phyloP scores from a whole-genome alignment of 208 protist species.

The Acanthamoeba healyi region DNA sequence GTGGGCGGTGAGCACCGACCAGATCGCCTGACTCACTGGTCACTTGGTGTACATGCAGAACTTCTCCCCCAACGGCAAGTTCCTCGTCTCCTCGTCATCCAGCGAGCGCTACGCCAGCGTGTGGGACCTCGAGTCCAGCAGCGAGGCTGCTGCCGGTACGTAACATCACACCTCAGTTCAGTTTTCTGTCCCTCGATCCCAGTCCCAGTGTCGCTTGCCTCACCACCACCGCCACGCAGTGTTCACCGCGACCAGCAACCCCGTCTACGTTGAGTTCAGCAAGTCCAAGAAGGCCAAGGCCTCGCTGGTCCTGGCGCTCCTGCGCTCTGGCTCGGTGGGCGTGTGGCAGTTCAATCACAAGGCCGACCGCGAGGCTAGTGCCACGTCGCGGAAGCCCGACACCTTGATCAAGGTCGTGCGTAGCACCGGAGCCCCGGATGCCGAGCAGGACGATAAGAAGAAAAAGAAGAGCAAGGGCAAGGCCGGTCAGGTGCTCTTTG shows the following conservation, averaged over 20 bases:
- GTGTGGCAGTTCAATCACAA: conserved; percentile 19
- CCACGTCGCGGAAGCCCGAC: neutral
- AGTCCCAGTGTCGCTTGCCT: too few species aligned
- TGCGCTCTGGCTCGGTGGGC: neutral
- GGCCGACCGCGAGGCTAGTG: neutral
- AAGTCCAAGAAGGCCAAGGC: neutral
- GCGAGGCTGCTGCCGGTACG: neutral
- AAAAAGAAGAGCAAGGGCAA: conserved; percentile 31
- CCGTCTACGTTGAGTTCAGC: neutral
- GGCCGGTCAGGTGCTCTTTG: neutral
- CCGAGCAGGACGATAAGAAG: neutral
- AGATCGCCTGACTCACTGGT: too few species aligned
- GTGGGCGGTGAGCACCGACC: too few species aligned
- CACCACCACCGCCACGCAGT: too few species aligned
- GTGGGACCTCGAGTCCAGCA: conserved; percentile 20
- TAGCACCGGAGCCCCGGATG: neutral
- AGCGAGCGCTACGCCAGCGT: conserved; percentile 38
- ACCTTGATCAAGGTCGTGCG: neutral
- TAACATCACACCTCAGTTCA: neutral
- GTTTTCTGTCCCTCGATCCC: too few species aligned
- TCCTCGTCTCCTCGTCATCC: neutral
- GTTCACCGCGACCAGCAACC: conserved; percentile 37
- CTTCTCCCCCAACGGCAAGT: conserved; percentile 17
- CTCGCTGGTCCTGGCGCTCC: conserved; percentile 3
- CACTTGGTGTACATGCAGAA: too few species aligned